Base-by-base conservation (phyloP, 495 filamentous ascomycete species). In the Cudoniella acicularis region DNA sequence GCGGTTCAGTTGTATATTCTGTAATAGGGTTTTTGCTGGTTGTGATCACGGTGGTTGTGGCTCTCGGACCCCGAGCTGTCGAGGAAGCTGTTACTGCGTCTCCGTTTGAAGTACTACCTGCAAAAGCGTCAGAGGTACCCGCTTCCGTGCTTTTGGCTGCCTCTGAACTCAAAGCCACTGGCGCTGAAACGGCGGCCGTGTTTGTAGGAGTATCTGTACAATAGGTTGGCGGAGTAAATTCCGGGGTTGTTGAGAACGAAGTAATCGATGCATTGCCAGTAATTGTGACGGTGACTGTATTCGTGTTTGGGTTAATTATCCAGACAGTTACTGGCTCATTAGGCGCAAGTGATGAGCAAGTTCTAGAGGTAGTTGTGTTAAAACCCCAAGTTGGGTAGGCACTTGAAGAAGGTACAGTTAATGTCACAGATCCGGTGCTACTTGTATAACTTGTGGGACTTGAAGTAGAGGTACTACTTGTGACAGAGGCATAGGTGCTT, bases 11-110 rank as follows among this genome's bases (percentile, higher is more conserved):
- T 0, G 61, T 63, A 10, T 49, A 55, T 2, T 25, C 25, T 20
- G 56, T 59, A 13, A 56, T 26, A 1, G 53, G 47, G 21, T 63
- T 63, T 36, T 63, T 63, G 52, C 49, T 54, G n/a, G 61, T 63
- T 18, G 49, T 59, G 23, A 63, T 59, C 8, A 53, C 56, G 18
- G 61, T 63, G 9, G 51, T 58, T 43, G 46, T 47, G 1, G 41
- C 46, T 36, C 36, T 48, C 2, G 1, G 18, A 16, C 24, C 6
- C 1, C 21, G 8, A n/a, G n/a, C n/a, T n/a, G n/a, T n/a, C n/a
- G n/a, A n/a, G n/a, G n/a, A n/a, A n/a, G n/a, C n/a, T n/a, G n/a
- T n/a, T n/a, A n/a, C n/a, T n/a, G n/a, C n/a, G n/a, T n/a, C n/a
- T n/a, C n/a, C n/a, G n/a, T n/a, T n/a, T n/a, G n/a, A n/a, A n/a